A percentile compares a stretch with the other conserved stretches of the same genome.
Conservation (phyloP, 73 alveolate genomes). For the Paramecium biaurelia region DNA sequence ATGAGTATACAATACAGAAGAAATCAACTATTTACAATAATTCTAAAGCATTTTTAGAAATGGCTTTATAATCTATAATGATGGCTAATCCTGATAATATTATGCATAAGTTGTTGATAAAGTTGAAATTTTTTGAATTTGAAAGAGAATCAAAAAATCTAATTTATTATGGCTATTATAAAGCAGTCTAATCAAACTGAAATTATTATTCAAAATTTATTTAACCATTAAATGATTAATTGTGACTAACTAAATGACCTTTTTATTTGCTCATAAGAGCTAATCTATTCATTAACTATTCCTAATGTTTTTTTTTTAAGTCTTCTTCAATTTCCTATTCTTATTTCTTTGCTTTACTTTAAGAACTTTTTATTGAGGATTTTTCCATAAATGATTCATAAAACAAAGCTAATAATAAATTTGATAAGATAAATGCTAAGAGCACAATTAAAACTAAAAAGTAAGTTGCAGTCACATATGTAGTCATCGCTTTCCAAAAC, state of each 20-base stretch:
- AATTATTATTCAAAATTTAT: background rate
- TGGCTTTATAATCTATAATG: background rate
- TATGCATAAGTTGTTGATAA: background rate
- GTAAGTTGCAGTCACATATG: background rate
- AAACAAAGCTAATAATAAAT: background rate
- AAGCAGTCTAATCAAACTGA: background rate
- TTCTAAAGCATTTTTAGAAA: background rate
- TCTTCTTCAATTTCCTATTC: background rate
- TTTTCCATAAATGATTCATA: slow-evolving; percentile 23
- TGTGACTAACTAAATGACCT: background rate
- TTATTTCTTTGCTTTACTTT: background rate
- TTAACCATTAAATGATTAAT: background rate
- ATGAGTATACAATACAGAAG: background rate
- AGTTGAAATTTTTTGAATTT: background rate
- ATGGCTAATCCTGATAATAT: background rate
- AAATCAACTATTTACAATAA: background rate
- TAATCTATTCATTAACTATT: slow-evolving; percentile 12
- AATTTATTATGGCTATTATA: background rate
- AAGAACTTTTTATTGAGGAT: background rate
- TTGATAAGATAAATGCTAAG: slow-evolving; percentile 38
- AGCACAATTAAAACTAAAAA: background rate
- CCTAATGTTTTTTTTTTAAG: background rate
- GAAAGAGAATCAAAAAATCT: background rate
- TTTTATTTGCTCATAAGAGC: background rate
- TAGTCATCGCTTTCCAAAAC: slow-evolving; percentile 47